These are phyloP conservation scores for Stevia rebaudiana DNA, from an alignment of 140 eudicot genomes.

Conservation along the genomic window DNA sequence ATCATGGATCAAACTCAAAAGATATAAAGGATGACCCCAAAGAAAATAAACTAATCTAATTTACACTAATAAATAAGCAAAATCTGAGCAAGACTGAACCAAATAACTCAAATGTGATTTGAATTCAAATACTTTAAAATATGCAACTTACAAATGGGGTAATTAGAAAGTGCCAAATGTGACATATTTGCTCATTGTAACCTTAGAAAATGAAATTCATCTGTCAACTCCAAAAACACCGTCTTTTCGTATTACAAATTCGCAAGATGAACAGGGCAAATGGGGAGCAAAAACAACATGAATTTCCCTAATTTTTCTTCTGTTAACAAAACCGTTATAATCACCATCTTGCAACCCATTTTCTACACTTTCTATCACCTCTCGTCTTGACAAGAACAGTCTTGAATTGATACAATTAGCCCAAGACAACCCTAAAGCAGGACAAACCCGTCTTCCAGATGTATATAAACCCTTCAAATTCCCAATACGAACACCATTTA, in stretches of 20 bases:
- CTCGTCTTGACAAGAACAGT: conserved; percentile 56
- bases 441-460: conserved; percentile 76
- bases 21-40: too few relatives aligned
- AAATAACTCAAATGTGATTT: background rate
- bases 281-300: conserved; percentile 85
- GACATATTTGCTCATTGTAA: too few relatives aligned
- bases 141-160: conserved; percentile 6
- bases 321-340: conserved; percentile 9
- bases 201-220: conserved; percentile 13
- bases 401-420: conserved; percentile 74
- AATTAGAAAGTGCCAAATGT: background rate
- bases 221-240: conserved; percentile 65
- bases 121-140: conserved; percentile 9
- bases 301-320: conserved; percentile 47
- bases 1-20: background rate
- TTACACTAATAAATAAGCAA: background rate
- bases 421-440: conserved; percentile 89
- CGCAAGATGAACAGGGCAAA: conserved; percentile 69
- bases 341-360: conserved; percentile 16
- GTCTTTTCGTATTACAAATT: conserved; percentile 53
- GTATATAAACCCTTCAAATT: conserved; percentile 47
- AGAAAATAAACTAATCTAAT: background rate
- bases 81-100: background rate
- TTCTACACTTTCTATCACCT: conserved; percentile 36
- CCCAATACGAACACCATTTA: conserved; percentile 52